Evolutionary conservation across 352 stramenopile genomes (phyloP).

Genomic region (Phytopythium cucurbitacearum): DNA sequence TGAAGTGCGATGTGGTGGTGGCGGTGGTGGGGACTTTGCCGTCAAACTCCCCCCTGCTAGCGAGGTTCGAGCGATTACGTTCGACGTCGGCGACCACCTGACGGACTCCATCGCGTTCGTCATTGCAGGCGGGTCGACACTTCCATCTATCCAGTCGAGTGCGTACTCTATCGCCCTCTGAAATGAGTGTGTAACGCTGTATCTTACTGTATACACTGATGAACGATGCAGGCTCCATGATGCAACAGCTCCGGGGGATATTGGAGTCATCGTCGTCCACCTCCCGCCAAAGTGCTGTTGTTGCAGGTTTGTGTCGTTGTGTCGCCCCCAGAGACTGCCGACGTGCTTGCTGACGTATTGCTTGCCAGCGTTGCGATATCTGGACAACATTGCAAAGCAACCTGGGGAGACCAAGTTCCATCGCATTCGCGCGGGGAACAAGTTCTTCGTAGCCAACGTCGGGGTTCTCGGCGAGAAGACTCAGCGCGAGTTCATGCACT

Average conservation of each 20-base stretch:
- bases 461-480: slow-evolving; percentile 15
- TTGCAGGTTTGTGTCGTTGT: slow-evolving; percentile 22
- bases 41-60: slow-evolving; percentile 20
- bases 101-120: slow-evolving; percentile 51
- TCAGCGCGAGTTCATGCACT: slow-evolving; percentile 26
- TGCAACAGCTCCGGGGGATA: slow-evolving; percentile 15
- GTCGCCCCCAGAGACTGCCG: neutral
- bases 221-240: slow-evolving; percentile 14
- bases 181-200: no score
- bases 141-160: slow-evolving; percentile 16
- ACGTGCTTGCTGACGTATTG: slow-evolving; percentile 2
- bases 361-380: slow-evolving; percentile 44
- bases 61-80: slow-evolving; percentile 59
- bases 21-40: slow-evolving; percentile 51
- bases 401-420: slow-evolving; percentile 62
- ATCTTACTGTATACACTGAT: neutral
- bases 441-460: slow-evolving; percentile 59
- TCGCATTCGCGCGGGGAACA: slow-evolving; percentile 68
- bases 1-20: slow-evolving; percentile 44
- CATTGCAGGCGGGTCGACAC: slow-evolving; percentile 8
- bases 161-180: neutral
- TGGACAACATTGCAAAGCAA: slow-evolving; percentile 57
- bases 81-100: slow-evolving; percentile 68
- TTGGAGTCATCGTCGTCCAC: slow-evolving; percentile 11
- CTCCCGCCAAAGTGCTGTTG: slow-evolving; percentile 20